Percentiles rank a stretch among this genome's conserved stretches.
These are phyloP conservation scores for Pisolithus microcarpus DNA, from an alignment of 768 basidiomycete genomes.

Conservation along the genomic window DNA sequence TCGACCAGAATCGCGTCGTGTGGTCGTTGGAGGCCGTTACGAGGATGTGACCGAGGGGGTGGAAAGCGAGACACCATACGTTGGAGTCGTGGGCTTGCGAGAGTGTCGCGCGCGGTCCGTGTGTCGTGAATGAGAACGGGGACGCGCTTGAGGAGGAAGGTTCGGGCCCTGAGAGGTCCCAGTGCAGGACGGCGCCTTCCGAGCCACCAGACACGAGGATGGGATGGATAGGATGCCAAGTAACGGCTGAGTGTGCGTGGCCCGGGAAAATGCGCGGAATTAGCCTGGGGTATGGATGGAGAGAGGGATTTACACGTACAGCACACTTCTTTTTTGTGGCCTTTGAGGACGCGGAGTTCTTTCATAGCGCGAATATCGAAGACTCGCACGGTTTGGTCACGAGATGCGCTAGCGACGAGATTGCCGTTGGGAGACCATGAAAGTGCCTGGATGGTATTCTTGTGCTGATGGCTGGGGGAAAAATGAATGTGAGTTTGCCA, in stretches of 20 bases:
- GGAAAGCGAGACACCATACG: constrained; percentile 93
- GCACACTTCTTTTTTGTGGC: constrained; percentile 98
- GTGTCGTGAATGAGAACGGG: constrained; percentile 26
- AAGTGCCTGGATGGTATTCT: constrained; percentile 91
- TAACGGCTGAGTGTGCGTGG: constrained; percentile 49
- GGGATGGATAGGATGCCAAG: constrained; percentile 95
- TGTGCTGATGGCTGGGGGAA: constrained; percentile 76
- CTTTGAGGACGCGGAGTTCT: constrained; percentile 84
- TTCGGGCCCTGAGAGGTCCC: constrained; percentile 73
- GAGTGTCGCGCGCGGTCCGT: constrained; percentile 68
- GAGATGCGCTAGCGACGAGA: constrained; percentile 87
- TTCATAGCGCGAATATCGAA: constrained; percentile 99
- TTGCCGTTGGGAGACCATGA: constrained; percentile 95
- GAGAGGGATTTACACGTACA: constrained; percentile 45
- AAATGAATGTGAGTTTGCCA: neutral
- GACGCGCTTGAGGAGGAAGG: constrained; percentile 32
- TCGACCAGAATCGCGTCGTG: constrained; percentile 97
- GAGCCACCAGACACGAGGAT: constrained; percentile 90
- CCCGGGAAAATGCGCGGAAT: neutral
- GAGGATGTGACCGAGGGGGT: constrained; percentile 92
- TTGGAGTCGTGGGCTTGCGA: constrained; percentile 98
- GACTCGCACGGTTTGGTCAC: constrained; percentile 91
- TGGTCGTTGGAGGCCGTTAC: constrained; percentile 96
- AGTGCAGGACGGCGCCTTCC: constrained; percentile 90
- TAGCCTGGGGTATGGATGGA: neutral